These are phyloP conservation scores for Fusarium chlamydosporum DNA, from an alignment of 2,329 filamentous ascomycete genomes.

Conservation along the genomic window DNA sequence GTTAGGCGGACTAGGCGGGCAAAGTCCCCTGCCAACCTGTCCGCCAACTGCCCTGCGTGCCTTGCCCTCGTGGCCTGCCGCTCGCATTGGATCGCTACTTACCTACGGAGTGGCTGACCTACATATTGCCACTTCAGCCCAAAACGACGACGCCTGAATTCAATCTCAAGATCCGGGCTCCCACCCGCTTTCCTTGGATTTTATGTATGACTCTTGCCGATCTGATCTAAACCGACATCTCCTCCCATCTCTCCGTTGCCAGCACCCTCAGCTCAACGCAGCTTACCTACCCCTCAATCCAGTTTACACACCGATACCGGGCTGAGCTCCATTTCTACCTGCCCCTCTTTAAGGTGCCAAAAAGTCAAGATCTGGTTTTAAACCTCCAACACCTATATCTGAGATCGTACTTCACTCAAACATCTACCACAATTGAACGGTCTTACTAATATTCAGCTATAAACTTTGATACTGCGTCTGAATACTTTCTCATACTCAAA, in stretches of 20 bases:
- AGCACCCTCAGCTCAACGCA: background rate
- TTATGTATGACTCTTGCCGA: conserved; percentile 32
- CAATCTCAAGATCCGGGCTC: conserved; percentile 26
- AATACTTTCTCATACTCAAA: conserved; percentile 8
- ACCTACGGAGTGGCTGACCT: no score
- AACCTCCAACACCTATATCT: conserved; percentile 22
- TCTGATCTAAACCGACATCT: conserved; percentile 20
- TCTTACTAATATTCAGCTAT: background rate
- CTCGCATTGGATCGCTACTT: conserved; percentile 18
- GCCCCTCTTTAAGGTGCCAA: conserved; percentile 42
- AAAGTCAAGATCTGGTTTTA: conserved; percentile 31
- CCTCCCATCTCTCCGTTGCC: conserved; percentile 17
- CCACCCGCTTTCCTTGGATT: conserved; percentile 33
- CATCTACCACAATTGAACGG: background rate
- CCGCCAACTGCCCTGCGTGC: conserved; percentile 31
- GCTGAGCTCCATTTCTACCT: conserved; percentile 41
- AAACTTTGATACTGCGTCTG: background rate
- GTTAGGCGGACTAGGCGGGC: background rate
- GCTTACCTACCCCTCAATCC: background rate
- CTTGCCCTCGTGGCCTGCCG: conserved; percentile 42
- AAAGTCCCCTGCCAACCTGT: conserved; percentile 24
- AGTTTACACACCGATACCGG: conserved; percentile 40
- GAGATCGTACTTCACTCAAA: conserved; percentile 24
- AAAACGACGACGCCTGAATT: conserved; percentile 28
- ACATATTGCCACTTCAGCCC: conserved; percentile 39